Conservation (phyloP, 768 basidiomycete species). For the Lepiota brunneoincarnata region DNA sequence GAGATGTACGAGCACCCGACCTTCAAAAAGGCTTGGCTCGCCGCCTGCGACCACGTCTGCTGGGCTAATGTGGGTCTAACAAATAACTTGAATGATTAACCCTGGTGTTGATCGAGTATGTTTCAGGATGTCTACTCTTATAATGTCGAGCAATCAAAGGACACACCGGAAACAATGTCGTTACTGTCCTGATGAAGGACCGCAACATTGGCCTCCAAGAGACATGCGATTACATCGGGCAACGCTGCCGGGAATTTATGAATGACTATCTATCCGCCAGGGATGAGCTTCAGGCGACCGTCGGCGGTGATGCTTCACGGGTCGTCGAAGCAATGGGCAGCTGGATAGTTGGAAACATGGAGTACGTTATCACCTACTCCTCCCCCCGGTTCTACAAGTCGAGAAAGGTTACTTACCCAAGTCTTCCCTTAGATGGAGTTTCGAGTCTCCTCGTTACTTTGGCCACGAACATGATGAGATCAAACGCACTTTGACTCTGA, state of each 20-base stretch:
- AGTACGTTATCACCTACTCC: slow-evolving; percentile 38
- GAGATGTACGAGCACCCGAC: slow-evolving; percentile 54
- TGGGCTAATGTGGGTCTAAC: slow-evolving; percentile 60
- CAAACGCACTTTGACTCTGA: slow-evolving; percentile 26
- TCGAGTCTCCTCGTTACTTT: slow-evolving; percentile 69
- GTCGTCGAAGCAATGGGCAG: slow-evolving; percentile 55
- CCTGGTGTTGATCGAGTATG: slow-evolving; percentile 9
- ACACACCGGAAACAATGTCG: slow-evolving; percentile 61
- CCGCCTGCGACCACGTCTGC: slow-evolving; percentile 63
- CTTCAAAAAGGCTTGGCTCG: slow-evolving; percentile 53
- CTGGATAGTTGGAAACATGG: slow-evolving; percentile 63
- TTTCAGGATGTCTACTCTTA: slow-evolving; percentile 70
- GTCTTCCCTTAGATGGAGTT: slow-evolving; percentile 51
- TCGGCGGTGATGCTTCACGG: slow-evolving; percentile 48
- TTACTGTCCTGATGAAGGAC: slow-evolving; percentile 65
- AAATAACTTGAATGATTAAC: background rate
- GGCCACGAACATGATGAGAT: slow-evolving; percentile 52
- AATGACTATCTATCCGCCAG: slow-evolving; percentile 45
- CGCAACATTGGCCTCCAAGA: slow-evolving; percentile 52
- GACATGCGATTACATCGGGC: slow-evolving; percentile 56
- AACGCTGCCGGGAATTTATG: slow-evolving; percentile 48
- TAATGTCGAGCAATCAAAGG: slow-evolving; percentile 68
- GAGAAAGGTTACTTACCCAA: background rate
- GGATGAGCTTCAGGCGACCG: slow-evolving; percentile 44
- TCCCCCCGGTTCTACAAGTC: background rate